Base-by-base conservation (phyloP, 805 yeast genomes). In the Candida alai region DNA sequence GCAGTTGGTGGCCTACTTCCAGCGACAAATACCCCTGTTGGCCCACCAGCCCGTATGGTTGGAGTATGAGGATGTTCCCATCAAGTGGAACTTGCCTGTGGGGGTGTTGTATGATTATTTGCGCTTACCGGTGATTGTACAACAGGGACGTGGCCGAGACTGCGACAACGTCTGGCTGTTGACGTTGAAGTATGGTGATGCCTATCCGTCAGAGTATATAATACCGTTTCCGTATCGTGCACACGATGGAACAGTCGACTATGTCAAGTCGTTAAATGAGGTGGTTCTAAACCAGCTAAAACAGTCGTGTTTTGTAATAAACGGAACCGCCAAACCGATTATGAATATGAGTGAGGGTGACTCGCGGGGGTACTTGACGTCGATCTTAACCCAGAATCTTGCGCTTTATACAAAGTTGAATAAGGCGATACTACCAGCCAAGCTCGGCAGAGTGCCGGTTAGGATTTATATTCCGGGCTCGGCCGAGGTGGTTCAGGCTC, bases 271-370 rank as follows among this genome's bases (percentile, higher is more conserved):
- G 9, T 43, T 76, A 38, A 67, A 58, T 28, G 73, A 69, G 32
- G 69, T 74, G 32, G 80, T 93, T 80, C 61, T 79, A 40, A 88
- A 90, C 51, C 87, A 78, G 39, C 60, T 87, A 52, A 90, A 93
- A 49, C 97, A 90, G 50, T 73, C 87, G 4, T 78, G 87, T 48
- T 86, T 70, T 48, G 75, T 87, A 0, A 54, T 84, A 23, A 77
- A 80, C 43, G 95, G 95, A 0, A 73, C 76, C n/a, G 71, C 95
- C 5, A 86, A 83, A 41, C 71, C 78, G 2, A 74, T 90, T n/a
- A 83, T 90, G 95, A 68, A 69, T 17, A 60, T 90, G 35, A 74
- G 93, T 5, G 78, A 76, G 40, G 67, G 65, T 1, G 80, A 81
- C 33, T 72, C 90, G 0, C 56, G 63, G 16, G 49, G 51, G 1